Percentiles rank a stretch among this genome's conserved stretches.
These are phyloP conservation scores for Syncephalastrum sp. DNA, from an alignment of 371 early-diverging fungal genomes.

Conservation along the genomic window DNA sequence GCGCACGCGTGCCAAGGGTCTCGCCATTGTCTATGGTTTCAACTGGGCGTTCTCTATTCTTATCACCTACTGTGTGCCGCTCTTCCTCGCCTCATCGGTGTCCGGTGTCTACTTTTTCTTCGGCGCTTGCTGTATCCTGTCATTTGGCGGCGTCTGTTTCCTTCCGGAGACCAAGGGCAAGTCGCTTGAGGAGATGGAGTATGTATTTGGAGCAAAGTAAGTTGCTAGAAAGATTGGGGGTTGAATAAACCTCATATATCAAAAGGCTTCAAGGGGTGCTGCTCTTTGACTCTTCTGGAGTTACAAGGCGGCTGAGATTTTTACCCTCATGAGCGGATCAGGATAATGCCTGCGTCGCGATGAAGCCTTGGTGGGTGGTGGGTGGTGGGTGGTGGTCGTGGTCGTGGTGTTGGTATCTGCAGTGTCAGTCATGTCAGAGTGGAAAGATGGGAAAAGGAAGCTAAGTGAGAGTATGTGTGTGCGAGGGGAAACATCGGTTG, in stretches of 20 bases:
- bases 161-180: conserved; percentile 57
- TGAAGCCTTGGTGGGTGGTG: conserved; percentile 14
- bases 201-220: conserved; percentile 43
- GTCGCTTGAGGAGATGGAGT: conserved; percentile 58
- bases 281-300: conserved; percentile 6
- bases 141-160: conserved; percentile 43
- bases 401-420: too few species aligned
- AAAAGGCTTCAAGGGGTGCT: conserved; percentile 23
- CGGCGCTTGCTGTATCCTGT: conserved; percentile 40
- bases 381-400: conserved; percentile 7
- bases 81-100: conserved; percentile 56
- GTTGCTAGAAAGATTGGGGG: not conserved
- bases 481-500: conserved; percentile 6
- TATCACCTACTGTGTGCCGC: conserved; percentile 42
- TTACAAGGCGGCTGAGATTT: conserved; percentile 37
- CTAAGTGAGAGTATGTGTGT: too few species aligned
- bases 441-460: too few species aligned
- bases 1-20: conserved; percentile 46
- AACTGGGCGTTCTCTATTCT: conserved; percentile 63
- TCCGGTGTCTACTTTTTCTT: conserved; percentile 60
- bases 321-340: conserved; percentile 46
- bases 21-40: conserved; percentile 53
- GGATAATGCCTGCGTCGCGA: conserved; percentile 49
- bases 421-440: too few species aligned
- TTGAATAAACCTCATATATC: conserved; percentile 2